Evolutionary conservation across 495 filamentous ascomycete species (phyloP), one percentile per base, ranked within the genome.

Genomic region (Barbatosphaeria neglecta): DNA sequence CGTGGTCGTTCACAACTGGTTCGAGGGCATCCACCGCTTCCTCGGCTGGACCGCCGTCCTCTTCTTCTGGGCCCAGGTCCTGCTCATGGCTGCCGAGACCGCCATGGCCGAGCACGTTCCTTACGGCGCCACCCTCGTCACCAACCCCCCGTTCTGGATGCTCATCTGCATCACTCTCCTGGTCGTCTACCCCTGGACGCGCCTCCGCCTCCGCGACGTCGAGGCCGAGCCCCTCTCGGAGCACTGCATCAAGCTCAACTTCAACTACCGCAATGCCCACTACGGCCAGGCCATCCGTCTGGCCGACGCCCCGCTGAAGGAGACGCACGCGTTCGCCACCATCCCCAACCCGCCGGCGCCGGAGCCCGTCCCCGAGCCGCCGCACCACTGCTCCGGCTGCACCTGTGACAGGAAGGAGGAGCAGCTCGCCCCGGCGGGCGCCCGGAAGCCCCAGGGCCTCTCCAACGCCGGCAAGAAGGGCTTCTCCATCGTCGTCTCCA

Each of bases 271-370:
- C 50, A 68, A 73, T 43, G 68, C 72, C 60, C 75, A 67, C 69
- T 81, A 68, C 55, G 63, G 77, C 52, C 62, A 69, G 22, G 71
- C 67, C 48, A 64, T 79, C 37, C 69, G 76, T 3, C 61, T 74
- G 44, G 77, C 76, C 25, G 64, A 75, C 44, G 68, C 67, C 15
- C 81, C 81, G 0, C 63, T 92, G 44, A 74, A 68, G 11, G 86
- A 93, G 68, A 87, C 82, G 75, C 87, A 93, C 64, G 75, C 81
- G 7, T 93, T 93, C 52, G 87, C 86, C 17, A 82, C 81, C 19
- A 86, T 92, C 54, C 78, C 80, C 27, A 66, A 69, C 48, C 65
- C 31, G 2, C 65, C 31, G 2, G 31, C 31, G 9, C 13, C 31
- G 13, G 31, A 31, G 27, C 27, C 27, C 27, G 27, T 10, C 9